These are phyloP conservation scores for Arabidopsis suecica DNA, from an alignment of 345 rosid genomes.

Conservation along the genomic window DNA sequence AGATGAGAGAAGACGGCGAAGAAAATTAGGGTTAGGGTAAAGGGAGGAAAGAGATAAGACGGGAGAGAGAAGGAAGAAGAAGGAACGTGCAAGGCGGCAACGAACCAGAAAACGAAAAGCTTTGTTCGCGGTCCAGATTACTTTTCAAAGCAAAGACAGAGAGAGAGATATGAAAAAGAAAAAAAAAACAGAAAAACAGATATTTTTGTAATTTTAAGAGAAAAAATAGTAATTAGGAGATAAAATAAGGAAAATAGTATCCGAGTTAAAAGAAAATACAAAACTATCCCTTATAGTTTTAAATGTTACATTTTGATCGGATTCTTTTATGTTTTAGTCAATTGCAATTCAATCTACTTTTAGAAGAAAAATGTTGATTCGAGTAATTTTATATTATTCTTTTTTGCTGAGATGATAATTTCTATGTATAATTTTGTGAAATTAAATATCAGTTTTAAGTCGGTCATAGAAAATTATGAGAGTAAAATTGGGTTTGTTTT, in stretches of 20 bases:
- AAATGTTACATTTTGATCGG: background rate
- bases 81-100: conserved; percentile 71
- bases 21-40: conserved; percentile 51
- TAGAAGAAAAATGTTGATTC: background rate
- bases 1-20: background rate
- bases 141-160: conserved; percentile 44
- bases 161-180: background rate
- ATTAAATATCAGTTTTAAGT: background rate
- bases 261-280: background rate
- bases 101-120: conserved; percentile 54
- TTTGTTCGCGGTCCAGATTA: conserved; percentile 67
- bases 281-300: background rate
- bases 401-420: background rate
- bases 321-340: background rate
- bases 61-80: conserved; percentile 40
- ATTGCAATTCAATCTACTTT: background rate
- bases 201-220: background rate
- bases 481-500: background rate
- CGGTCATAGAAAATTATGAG: background rate
- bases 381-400: background rate
- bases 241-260: background rate
- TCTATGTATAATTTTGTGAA: background rate
- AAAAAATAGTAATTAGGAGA: background rate
- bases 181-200: conserved; percentile 14
- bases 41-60: conserved; percentile 54